A percentile compares a stretch with the other conserved stretches of the same genome.
Conservation (phyloP, 306 rosid species). For the Prunus mira region DNA sequence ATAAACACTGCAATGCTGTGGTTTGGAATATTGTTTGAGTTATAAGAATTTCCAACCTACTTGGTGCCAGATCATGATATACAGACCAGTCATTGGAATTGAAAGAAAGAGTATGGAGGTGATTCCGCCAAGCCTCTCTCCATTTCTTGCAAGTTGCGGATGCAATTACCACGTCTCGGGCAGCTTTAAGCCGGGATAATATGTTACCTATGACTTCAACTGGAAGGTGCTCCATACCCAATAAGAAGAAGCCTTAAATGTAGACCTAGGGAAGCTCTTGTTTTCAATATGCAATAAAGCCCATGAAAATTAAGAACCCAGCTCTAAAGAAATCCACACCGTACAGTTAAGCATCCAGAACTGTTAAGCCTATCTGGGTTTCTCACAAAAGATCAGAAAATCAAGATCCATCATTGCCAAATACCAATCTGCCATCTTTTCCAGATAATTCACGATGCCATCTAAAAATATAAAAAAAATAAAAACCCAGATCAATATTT, state of each 20-base stretch:
- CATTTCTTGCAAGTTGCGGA: conserved; percentile 79
- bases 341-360: background rate
- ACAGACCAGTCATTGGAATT: conserved; percentile 62
- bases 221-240: conserved; percentile 69
- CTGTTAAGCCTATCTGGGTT: background rate
- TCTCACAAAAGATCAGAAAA: background rate
- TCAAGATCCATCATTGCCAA: background rate
- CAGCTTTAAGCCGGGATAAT: conserved; percentile 65
- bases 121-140: conserved; percentile 62
- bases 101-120: conserved; percentile 68
- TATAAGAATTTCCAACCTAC: conserved; percentile 66
- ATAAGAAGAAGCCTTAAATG: background rate
- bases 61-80: conserved; percentile 47
- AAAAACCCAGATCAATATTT: conserved; percentile 4
- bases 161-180: conserved; percentile 73
- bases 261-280: background rate
- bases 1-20: conserved; percentile 52
- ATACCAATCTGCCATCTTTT: conserved; percentile 4
- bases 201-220: conserved; percentile 87
- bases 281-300: background rate
- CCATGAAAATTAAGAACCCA: background rate
- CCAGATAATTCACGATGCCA: background rate
- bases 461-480: background rate
- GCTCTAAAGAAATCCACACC: background rate
- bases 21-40: conserved; percentile 85